These are phyloP conservation scores for Apostasia shenzhenica DNA, from an alignment of 106 monocot genomes.

Conservation along the genomic window DNA sequence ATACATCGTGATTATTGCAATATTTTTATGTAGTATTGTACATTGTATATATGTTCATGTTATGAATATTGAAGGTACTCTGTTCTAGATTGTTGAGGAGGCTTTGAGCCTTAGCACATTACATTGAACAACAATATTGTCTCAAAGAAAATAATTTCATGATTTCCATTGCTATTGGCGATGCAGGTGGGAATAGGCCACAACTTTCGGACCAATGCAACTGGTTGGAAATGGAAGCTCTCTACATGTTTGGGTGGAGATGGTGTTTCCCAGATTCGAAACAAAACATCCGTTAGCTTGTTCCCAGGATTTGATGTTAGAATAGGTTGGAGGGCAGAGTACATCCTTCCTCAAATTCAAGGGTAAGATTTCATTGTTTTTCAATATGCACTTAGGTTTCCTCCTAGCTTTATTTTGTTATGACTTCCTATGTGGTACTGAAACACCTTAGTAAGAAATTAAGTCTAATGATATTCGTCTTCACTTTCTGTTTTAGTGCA, in stretches of 20 bases:
- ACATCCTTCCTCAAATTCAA: constrained; percentile 87
- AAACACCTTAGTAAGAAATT: not conserved
- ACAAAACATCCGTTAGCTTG: constrained; percentile 61
- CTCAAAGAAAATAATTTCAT: not conserved
- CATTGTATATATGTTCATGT: not conserved
- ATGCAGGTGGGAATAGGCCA: constrained; percentile 70
- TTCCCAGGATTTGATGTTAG: constrained; percentile 88
- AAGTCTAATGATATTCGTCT: too few species aligned
- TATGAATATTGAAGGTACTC: not conserved
- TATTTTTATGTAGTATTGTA: not conserved
- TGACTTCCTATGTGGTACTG: not conserved
- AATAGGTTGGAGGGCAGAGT: constrained; percentile 92
- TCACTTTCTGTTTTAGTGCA: too few species aligned
- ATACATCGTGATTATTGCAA: too few species aligned
- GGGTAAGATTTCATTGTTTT: constrained; percentile 37
- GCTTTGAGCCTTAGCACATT: not conserved
- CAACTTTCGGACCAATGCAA: constrained; percentile 44
- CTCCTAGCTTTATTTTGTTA: not conserved
- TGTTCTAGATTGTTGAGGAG: not conserved
- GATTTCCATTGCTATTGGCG: not conserved
- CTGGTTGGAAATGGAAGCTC: constrained; percentile 80
- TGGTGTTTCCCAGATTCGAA: constrained; percentile 71
- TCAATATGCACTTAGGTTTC: too few species aligned
- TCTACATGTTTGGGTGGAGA: constrained; percentile 72
- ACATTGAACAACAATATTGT: not conserved